phyloP scores from a whole-genome alignment of 2,329 filamentous ascomycete genomes.

The Sporothrix brasiliensis region DNA sequence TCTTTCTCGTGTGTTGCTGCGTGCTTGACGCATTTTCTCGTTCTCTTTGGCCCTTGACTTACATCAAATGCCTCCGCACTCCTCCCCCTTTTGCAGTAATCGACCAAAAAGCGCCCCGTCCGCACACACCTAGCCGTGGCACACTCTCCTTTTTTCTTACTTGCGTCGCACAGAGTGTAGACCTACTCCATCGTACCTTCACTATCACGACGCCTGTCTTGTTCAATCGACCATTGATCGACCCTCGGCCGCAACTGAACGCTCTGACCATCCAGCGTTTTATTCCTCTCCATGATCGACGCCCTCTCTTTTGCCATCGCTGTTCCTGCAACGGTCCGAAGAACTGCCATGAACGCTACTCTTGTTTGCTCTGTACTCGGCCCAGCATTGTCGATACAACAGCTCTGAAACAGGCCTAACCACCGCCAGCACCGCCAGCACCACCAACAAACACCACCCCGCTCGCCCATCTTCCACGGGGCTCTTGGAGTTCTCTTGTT shows the following conservation, averaged over 20 bases:
- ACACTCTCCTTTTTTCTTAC: neutral
- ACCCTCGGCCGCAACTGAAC: constrained; percentile 2
- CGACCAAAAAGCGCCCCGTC: neutral
- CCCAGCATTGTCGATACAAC: constrained; percentile 44
- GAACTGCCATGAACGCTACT: constrained; percentile 23
- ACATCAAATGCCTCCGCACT: constrained; percentile 13
- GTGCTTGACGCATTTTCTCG: neutral
- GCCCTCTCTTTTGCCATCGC: constrained; percentile 3
- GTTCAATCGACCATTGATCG: neutral
- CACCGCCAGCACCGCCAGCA: constrained; percentile 23
- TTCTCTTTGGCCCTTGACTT: neutral
- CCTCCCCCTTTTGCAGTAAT: neutral
- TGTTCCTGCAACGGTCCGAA: neutral
- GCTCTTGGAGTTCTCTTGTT: neutral
- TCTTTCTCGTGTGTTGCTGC: neutral
- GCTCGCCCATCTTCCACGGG: neutral
- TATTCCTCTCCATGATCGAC: constrained; percentile 25
- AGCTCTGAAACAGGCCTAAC: constrained; percentile 43
- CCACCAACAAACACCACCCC: neutral
- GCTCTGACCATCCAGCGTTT: constrained; percentile 20
- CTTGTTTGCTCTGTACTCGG: constrained; percentile 26
- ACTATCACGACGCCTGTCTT: neutral
- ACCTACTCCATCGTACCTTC: neutral
- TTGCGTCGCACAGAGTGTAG: neutral
- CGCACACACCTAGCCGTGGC: constrained; percentile 1